Base-by-base conservation (phyloP, 345 rosid species). In the Eucalyptus virginea region DNA sequence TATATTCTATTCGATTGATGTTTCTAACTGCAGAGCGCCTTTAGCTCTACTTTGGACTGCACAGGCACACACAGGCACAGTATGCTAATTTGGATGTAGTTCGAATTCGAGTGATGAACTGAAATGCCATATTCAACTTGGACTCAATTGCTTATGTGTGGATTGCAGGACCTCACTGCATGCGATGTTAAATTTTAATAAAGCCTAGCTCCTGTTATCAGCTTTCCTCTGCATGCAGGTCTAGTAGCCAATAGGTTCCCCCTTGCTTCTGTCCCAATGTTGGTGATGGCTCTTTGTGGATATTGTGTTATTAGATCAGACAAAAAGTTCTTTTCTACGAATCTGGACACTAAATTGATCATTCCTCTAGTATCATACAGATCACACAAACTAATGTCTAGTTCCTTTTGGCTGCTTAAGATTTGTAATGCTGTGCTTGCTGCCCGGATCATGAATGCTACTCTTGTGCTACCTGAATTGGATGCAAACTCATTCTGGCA, bases 401-500 rank as follows among this genome's bases (percentile, higher is more conserved):
- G 21, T 32, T 37, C 83, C 52, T 87, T 87, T 86, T 89, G 88
- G 89, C 67, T 93, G 86, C 90, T 89, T 81, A 93, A 98, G 99
- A 98, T 97, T 86, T 98, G 99, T 91, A 98, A 98, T 94, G 99
- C 99, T 7, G 99, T 98, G 91, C 99, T 98, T 93, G 99, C 99
- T 92, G 99, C 99, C 42, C 94, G 99, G 91, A 97, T 98, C 92
- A 96, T 98, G 99, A 98, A 98, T 93, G 99, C 99, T 88, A 96
- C 99, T 9, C 99, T 98, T 85, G 98, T 98, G 92, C 90, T 98
- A 86, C 99, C 99, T 51, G 99, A 97, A 93, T 91, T 97, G 93
- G 99, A 98, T 90, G 99, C 98, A 77, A 98, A 98, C 95, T 96
- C 99, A 90, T 98, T 96, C 92, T 97, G 99, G 99, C 99, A 94